These are phyloP conservation scores for Wickerhamiella qilinensis DNA, from an alignment of 805 yeast genomes.

Conservation along the genomic window DNA sequence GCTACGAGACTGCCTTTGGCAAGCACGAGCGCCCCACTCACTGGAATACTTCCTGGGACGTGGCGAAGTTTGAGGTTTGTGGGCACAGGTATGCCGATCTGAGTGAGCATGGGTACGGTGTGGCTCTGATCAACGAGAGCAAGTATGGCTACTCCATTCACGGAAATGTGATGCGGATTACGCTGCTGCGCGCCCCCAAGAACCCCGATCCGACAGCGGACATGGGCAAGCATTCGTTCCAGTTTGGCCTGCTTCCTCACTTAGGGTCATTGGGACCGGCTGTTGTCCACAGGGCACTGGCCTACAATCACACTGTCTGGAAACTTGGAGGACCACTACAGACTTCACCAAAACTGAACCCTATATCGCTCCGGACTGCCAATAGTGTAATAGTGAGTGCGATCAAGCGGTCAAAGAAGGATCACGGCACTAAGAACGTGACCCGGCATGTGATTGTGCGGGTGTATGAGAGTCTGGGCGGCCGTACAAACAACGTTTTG, in stretches of 20 bases:
- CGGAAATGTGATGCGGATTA: slow-evolving; percentile 80
- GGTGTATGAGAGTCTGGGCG: slow-evolving; percentile 81
- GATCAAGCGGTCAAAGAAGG: slow-evolving; percentile 80
- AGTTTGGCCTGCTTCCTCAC: slow-evolving; percentile 78
- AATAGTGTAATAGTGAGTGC: slow-evolving; percentile 50
- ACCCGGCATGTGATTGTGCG: slow-evolving; percentile 45
- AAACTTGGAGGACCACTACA: not conserved
- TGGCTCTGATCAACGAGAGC: slow-evolving; percentile 62
- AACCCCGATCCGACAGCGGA: slow-evolving; percentile 92
- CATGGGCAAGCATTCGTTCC: slow-evolving; percentile 74
- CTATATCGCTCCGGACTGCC: slow-evolving; percentile 5
- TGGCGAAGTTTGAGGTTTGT: slow-evolving; percentile 90
- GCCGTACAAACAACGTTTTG: slow-evolving; percentile 40
- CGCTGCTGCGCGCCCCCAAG: slow-evolving; percentile 78
- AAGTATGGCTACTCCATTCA: slow-evolving; percentile 89
- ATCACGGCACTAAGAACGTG: slow-evolving; percentile 31
- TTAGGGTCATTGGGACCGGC: slow-evolving; percentile 43
- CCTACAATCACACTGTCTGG: slow-evolving; percentile 37
- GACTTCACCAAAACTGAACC: slow-evolving; percentile 3
- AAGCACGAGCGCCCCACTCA: slow-evolving; percentile 85
- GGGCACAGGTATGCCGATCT: slow-evolving; percentile 89
- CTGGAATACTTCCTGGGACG: slow-evolving; percentile 90
- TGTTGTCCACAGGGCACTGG: slow-evolving; percentile 60
- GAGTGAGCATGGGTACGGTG: slow-evolving; percentile 78
- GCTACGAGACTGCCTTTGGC: slow-evolving; percentile 91